Evolutionary conservation across 306 rosid species (phyloP).

Genomic region (Geum urbanum): DNA sequence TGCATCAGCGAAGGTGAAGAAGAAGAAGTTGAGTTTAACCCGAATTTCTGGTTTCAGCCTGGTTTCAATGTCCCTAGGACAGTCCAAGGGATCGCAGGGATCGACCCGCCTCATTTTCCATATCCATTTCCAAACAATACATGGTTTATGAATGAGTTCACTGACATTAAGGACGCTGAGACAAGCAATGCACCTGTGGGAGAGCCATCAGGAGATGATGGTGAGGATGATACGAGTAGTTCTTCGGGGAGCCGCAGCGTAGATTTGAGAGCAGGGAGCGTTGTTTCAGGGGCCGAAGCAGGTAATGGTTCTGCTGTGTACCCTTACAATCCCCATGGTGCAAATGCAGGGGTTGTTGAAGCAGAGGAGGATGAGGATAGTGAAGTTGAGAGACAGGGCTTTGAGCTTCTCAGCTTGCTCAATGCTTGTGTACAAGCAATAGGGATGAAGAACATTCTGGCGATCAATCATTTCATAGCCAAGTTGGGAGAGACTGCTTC

Average conservation of each 20-base stretch:
- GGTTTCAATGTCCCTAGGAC: slow-evolving; percentile 24
- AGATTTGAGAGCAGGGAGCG: slow-evolving; percentile 50
- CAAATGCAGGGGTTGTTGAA: slow-evolving; percentile 45
- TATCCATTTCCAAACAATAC: slow-evolving; percentile 53
- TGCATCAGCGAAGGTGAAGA: slow-evolving; percentile 30
- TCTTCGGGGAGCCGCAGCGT: slow-evolving; percentile 68
- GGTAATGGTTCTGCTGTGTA: slow-evolving; percentile 46
- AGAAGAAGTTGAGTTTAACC: slow-evolving; percentile 48
- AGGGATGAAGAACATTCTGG: slow-evolving; percentile 55
- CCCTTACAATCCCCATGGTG: slow-evolving; percentile 21
- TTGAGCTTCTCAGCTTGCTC: slow-evolving; percentile 69
- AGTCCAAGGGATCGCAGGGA: slow-evolving; percentile 17
- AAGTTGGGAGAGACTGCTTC: slow-evolving; percentile 82
- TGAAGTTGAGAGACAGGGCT: slow-evolving; percentile 54
- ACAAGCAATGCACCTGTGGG: slow-evolving; percentile 44
- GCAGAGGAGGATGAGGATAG: slow-evolving; percentile 50
- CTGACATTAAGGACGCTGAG: slow-evolving; percentile 46
- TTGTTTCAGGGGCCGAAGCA: slow-evolving; percentile 48
- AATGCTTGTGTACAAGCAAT: slow-evolving; percentile 84
- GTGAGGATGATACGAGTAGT: slow-evolving; percentile 34
- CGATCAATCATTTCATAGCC: slow-evolving; percentile 62
- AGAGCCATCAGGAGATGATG: slow-evolving; percentile 38
- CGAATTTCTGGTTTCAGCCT: slow-evolving; percentile 58
- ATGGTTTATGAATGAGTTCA: slow-evolving; percentile 63
- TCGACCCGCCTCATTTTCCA: slow-evolving; percentile 41